Evolutionary conservation across 139 green algal species (phyloP).

Genomic region (Desmodesmus armatus): DNA sequence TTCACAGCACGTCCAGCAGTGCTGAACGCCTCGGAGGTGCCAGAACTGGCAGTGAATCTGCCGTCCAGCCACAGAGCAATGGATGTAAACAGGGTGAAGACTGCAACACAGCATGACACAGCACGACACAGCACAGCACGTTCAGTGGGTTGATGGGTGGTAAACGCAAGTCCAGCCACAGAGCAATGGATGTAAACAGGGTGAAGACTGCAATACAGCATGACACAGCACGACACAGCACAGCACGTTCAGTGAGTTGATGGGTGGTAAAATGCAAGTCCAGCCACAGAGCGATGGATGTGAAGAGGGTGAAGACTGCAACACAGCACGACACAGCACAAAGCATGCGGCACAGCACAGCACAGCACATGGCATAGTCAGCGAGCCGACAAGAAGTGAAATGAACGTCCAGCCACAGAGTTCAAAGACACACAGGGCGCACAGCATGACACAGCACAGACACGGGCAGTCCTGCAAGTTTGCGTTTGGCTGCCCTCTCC

Average conservation of each 20-base stretch:
- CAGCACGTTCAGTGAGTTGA: conserved; percentile 51
- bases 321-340: not conserved
- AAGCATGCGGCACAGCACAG: not conserved
- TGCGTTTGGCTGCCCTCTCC: too few species aligned
- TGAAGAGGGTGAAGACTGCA: conserved; percentile 52
- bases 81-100: conserved; percentile 54
- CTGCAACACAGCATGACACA: not conserved
- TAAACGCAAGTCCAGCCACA: conserved; percentile 52
- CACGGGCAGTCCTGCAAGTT: too few species aligned
- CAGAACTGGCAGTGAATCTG: conserved; percentile 27
- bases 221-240: conserved; percentile 21
- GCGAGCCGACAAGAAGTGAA: conserved; percentile 32
- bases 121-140: conserved; percentile 57
- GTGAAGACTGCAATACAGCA: conserved; percentile 44
- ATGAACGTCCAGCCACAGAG: conserved; percentile 50
- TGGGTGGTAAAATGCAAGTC: conserved; percentile 46
- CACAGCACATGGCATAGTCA: conserved; percentile 65
- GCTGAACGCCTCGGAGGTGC: conserved; percentile 48
- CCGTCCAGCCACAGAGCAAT: conserved; percentile 53
- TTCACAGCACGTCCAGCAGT: conserved; percentile 68
- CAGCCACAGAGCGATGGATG: conserved; percentile 50
- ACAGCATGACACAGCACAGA: conserved; percentile 42
- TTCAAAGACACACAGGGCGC: conserved; percentile 42
- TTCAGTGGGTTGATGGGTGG: conserved; percentile 16
- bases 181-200: conserved; percentile 46